Evolutionary conservation across 31 red algal species (phyloP), one percentile per base, ranked within the genome.

Genomic region (Pterothamnion heteromorphum): DNA sequence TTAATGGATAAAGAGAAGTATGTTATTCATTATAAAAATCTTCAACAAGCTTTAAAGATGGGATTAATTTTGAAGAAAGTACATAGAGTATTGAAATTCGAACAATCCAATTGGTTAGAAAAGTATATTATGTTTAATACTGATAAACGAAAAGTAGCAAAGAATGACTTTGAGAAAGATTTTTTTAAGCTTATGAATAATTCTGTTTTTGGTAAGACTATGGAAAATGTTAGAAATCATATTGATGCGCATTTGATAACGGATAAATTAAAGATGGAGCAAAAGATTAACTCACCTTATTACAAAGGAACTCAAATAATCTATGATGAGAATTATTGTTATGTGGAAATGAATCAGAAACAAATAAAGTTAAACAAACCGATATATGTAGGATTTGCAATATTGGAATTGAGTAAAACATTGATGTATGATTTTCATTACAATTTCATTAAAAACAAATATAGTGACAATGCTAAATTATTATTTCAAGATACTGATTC

Each of bases 401-500:
- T 76, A 30, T 32, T 76, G 23, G 72, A 76, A 26, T 30, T 76
- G 23, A 32, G 26, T 26, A 76, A 76, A 76, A 26, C 30, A 26
- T 30, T 26, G 72, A 26, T 76, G 72, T 76, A 76, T 32, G 72
- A 76, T 30, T 76, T 76, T 76, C 72, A 76, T 32, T 32, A 30
- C 23, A 30, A 26, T 26, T 32, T 30, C 72, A 76, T 76, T 30
- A 76, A 76, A 32, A 76, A 76, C 23, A 30, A 30, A 26, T 76
- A 76, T 76, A 32, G 72, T 32, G 30, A 76, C 72, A 76, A 76
- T 26, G 72, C 72, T 30, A 76, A 76, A 76, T 76, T 76, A 32
- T 32, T 76, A 32, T 76, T 76, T 76, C 23, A 26, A 26, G 72
- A 76, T 32, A 76, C 72, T 30, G 72, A 76, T 32, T 76, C 72